Conservation (phyloP, 2,329 filamentous ascomycete species). For the Aspergillus transmontanensis region DNA sequence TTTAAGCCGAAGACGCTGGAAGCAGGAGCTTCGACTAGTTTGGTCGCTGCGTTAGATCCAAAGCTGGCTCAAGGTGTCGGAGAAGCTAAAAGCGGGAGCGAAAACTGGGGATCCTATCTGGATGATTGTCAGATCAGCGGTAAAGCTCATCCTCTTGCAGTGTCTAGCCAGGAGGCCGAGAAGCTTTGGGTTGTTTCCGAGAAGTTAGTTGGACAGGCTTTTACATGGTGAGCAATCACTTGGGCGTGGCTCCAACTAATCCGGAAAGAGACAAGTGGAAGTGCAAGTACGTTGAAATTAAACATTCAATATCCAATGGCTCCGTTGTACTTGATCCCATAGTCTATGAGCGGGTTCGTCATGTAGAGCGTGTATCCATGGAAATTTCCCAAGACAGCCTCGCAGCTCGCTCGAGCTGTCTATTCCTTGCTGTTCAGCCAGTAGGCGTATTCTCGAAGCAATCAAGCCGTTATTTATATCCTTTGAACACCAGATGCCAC, state of each 20-base stretch:
- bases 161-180: slow-evolving; percentile 40
- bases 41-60: slow-evolving; percentile 34
- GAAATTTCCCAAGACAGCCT: neutral
- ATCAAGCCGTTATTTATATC: neutral
- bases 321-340: neutral
- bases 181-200: slow-evolving; percentile 52
- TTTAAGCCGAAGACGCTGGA: slow-evolving; percentile 7
- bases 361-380: slow-evolving; percentile 5
- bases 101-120: slow-evolving; percentile 35
- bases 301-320: neutral
- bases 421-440: slow-evolving; percentile 1
- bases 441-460: neutral
- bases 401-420: slow-evolving; percentile 1
- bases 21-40: slow-evolving; percentile 29
- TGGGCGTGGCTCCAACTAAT: neutral
- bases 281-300: neutral
- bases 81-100: slow-evolving; percentile 26
- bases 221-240: slow-evolving; percentile 6
- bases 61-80: neutral
- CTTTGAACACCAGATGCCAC: slow-evolving; percentile 2
- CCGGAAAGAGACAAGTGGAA: neutral
- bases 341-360: neutral
- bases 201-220: slow-evolving; percentile 39
- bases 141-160: slow-evolving; percentile 16
- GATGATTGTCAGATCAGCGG: slow-evolving; percentile 17